A percentile compares a stretch with the other conserved stretches of the same genome.
Conservation (phyloP, 2,329 filamentous ascomycete genomes). For the Thielaviopsis populi region DNA sequence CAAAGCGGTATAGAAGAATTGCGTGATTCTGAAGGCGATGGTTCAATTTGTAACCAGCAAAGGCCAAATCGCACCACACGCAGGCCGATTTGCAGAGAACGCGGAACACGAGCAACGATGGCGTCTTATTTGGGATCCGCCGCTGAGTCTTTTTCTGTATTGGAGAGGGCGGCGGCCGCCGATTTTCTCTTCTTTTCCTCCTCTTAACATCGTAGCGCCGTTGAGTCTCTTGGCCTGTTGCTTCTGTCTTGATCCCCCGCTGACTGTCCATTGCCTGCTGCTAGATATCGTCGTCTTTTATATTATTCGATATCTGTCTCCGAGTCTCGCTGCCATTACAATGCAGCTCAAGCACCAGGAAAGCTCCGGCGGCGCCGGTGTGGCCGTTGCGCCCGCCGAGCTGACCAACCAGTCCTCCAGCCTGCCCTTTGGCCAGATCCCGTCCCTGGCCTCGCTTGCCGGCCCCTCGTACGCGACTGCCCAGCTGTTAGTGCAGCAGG, state of each 20-base stretch:
- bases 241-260: not conserved
- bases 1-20: slow-evolving; percentile 16
- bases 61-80: not conserved
- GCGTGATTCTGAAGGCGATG: slow-evolving; percentile 15
- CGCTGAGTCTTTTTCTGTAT: not conserved
- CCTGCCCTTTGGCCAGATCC: slow-evolving; percentile 42
- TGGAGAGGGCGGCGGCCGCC: not conserved
- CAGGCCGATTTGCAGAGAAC: not conserved
- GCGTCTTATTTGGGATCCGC: not conserved
- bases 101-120: not conserved
- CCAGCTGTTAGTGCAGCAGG: slow-evolving; percentile 87
- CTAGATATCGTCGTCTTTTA: not conserved
- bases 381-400: slow-evolving; percentile 10
- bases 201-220: not conserved
- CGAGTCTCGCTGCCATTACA: not conserved
- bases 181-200: not conserved
- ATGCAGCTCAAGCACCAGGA: slow-evolving; percentile 19
- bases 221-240: not conserved
- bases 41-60: slow-evolving; percentile 9
- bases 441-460: slow-evolving; percentile 47
- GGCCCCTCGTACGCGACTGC: slow-evolving; percentile 88
- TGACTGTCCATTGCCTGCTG: not conserved
- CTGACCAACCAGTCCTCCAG: slow-evolving; percentile 29
- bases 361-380: slow-evolving; percentile 14
- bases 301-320: not conserved